Evolutionary conservation across 805 yeast genomes (phyloP), one percentile per base, ranked within the genome.

Genomic region (Wickerhamiella qilinensis): DNA sequence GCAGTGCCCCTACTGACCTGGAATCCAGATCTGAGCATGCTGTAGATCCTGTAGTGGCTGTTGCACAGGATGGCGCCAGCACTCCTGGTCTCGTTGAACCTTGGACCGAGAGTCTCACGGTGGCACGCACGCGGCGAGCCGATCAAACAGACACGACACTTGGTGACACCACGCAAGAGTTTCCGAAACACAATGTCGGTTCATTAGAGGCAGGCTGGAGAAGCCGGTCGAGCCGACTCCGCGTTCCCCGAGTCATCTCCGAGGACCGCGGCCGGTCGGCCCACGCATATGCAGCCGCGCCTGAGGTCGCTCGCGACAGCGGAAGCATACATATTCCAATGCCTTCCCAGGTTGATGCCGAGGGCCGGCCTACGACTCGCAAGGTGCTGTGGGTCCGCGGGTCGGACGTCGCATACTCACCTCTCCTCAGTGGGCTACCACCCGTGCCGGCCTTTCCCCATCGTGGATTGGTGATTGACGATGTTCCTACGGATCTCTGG

Each of bases 391-490:
- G 41, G 41, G 31, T 15, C 16, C 34, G 41, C 3, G 38, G 38
- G 16, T 24, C 31, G 24, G 38, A 37, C 5, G 37, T 35, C n/a
- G 20, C 27, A 15, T 39, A 35, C 14, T 28, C 35, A 4, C 43
- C 44, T 7, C 21, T 45, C n/a, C 34, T 34, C 21, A 45, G 47
- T 4, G 53, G 53, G 2, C 12, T 46, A 14, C 50, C 52, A 2
- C 37, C 38, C 3, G 30, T 43, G 35, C 51, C 52, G n/a, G 16
- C 30, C 9, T 33, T 46, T 16, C 53, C 49, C 16, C 18, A 5
- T 4, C 20, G 33, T 15, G 34, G 27, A n/a, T 24, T 37, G 15
- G n/a, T 33, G 8, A 28, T 37, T 3, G 45, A 36, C 15, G 35
- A 33, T 3, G 37, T 30, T 16, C 35, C 34, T 8, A 40, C 43